phyloP scores from a whole-genome alignment of 352 stramenopile species.

The Blastocystis sp. region DNA sequence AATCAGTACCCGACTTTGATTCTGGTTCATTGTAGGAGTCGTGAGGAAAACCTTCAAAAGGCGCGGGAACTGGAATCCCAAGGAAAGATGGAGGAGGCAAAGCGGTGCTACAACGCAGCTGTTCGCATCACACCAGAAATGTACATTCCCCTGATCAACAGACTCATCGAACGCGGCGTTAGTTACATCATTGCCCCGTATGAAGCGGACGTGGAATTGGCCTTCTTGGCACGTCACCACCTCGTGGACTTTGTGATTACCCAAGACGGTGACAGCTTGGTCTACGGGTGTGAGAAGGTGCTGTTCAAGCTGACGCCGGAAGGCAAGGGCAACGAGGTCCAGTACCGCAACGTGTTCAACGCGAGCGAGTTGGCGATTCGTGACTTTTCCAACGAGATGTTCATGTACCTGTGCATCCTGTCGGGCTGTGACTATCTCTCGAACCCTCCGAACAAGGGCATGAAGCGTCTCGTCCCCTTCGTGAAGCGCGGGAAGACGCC shows the following conservation, averaged over 20 bases:
- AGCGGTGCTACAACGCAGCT: constrained; percentile 71
- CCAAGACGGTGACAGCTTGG: constrained; percentile 90
- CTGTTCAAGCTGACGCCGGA: constrained; percentile 86
- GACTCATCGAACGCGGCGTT: constrained; percentile 74
- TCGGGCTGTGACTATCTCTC: constrained; percentile 84
- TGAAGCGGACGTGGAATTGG: constrained; percentile 92
- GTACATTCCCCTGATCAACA: constrained; percentile 73
- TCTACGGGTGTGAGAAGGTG: constrained; percentile 86
- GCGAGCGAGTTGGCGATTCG: constrained; percentile 81
- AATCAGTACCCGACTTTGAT: constrained; percentile 14
- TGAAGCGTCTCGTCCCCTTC: constrained; percentile 81
- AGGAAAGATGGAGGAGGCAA: constrained; percentile 72
- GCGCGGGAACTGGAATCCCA: constrained; percentile 71
- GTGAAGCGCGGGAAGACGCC: constrained; percentile 76
- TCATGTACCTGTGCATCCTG: constrained; percentile 80
- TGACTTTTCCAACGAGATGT: constrained; percentile 81
- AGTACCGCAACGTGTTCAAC: constrained; percentile 77
- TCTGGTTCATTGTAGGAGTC: not conserved
- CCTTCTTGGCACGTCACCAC: constrained; percentile 81
- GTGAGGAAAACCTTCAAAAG: not conserved
- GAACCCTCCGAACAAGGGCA: constrained; percentile 77
- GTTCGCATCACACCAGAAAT: constrained; percentile 75
- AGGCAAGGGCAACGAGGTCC: constrained; percentile 82
- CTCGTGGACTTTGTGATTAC: constrained; percentile 89
- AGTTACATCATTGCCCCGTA: constrained; percentile 91